Conservation (phyloP, 805 yeast genomes). For the Cyberlindnera americana region DNA sequence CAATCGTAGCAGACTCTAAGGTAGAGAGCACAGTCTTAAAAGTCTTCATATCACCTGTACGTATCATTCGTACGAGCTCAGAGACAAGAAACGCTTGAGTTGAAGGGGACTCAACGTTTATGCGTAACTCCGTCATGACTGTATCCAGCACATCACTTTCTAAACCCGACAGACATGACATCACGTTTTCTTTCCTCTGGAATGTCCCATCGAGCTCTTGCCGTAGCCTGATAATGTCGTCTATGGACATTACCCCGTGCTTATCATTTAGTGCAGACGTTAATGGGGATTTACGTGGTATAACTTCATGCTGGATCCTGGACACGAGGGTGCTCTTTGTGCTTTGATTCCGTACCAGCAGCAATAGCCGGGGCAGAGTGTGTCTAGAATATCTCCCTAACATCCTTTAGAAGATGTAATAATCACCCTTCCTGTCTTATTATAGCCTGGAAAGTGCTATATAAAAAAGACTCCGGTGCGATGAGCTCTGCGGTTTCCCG, state of each 20-base stretch:
- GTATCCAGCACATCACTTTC: background rate
- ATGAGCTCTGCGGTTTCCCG: background rate
- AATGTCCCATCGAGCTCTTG: background rate
- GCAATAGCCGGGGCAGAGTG: too few species aligned
- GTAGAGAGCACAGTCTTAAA: conserved; percentile 1
- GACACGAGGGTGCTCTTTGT: conserved; percentile 4
- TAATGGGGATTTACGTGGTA: conserved; percentile 6
- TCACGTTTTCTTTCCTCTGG: background rate
- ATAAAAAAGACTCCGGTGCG: background rate
- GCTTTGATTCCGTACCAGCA: conserved; percentile 3
- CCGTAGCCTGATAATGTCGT: background rate
- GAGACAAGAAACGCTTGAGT: conserved; percentile 8
- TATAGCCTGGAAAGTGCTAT: too few species aligned
- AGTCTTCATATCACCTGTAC: conserved; percentile 1
- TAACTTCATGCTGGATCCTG: conserved; percentile 1
- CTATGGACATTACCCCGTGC: background rate
- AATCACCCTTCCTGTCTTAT: too few species aligned
- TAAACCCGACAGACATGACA: conserved; percentile 10
- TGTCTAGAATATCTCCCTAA: too few species aligned
- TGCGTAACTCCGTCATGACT: conserved; percentile 1
- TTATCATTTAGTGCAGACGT: conserved; percentile 2
- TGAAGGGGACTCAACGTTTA: background rate
- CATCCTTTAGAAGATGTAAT: too few species aligned
- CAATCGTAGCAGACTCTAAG: conserved; percentile 3
- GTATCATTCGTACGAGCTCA: conserved; percentile 8